Base-by-base conservation (phyloP, 169 alveolate species). In the Cryptosporidium ubiquitum region DNA sequence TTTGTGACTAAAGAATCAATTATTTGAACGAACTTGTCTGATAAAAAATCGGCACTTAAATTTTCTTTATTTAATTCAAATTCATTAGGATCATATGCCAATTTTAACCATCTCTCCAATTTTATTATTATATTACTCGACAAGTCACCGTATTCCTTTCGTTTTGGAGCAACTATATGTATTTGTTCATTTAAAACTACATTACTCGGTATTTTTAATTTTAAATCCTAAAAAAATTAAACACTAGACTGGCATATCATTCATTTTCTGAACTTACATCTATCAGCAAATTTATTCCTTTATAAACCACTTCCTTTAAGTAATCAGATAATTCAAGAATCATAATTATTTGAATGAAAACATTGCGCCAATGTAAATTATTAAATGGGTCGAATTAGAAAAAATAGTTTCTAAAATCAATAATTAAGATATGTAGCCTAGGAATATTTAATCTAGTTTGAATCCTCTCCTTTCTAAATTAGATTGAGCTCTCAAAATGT, bases 401-500 rank as follows among this genome's bases (percentile, higher is more conserved):
- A 55, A 55, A 7, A 55, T 3, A 7, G 35, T 55, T 10, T 55
- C 52, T 42, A 42, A 55, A 55, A 55, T 3, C 26, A 64, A 33
- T 12, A 5, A 3, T 64, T 64, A 64, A 35, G n/a, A 6, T 14
- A 7, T 18, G 39, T 40, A 42, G 14, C 64, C 61, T 69, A 0
- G 0, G 14, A 40, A 31, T 0, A 40, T 18, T 69, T 33, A 69
- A 57, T 73, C 85, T 73, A 73, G 52, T 40, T 73, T 58, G 37
- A 73, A 73, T 1, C 85, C 85, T 73, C 85, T 73, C n/a, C 37
- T 51, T 7, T 52, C 29, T 73, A 73, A 73, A 51, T 73, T 73
- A 1, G 35, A 29, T 73, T 58, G 49, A 49, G 85, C 85, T 37
- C 70, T 73, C 51, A 73, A 31, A 52, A 73, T 55, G n/a, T 73